Base-by-base conservation (phyloP, 2,329 filamentous ascomycete species). In the Monilinia fructicola region DNA sequence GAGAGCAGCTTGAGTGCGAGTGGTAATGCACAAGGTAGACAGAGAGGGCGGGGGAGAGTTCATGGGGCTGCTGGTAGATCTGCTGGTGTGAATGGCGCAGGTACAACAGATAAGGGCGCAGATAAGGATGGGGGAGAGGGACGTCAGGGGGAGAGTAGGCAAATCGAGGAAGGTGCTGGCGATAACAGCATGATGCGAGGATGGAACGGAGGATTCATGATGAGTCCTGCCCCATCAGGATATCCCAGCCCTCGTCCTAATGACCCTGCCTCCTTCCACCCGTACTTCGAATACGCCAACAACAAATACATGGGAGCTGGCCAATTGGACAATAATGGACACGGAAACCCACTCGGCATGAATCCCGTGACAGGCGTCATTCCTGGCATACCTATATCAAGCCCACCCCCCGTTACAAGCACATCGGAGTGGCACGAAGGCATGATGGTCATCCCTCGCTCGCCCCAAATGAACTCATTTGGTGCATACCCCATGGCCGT, bases 351-450 rank as follows among this genome's bases (percentile, higher is more conserved):
- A 42, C 40, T 16, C 10, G 23, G 14, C n/a, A 61, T 61, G 31
- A 61, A 61, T n/a, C 58, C 31, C 4, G 18, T 61, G n/a, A 61
- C 58, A 12, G 58, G 44, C n/a, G 46, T 61, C 16, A 48, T 50
- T 14, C 9, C 28, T 12, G 44, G 28, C 18, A 10, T 4, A 4
- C 44, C 58, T 10, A 40, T 61, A 9, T 48, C n/a, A 5, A 61
- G 44, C 11, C 58, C 58, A 12, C 58, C 58, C 1, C 31, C 35
- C 11, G 38, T 48, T 2, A 61, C 44, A 11, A 40, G n/a, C 50
- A 50, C 44, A 50, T 35, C 26, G 16, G 21, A 46, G n/a, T 50
- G 38, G 44, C n/a, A 61, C n/a, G 44, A 46, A 26, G 46, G 50
- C 23, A 38, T 61, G 58, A 61, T 50, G 58, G 26, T 60, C 12